A percentile compares a stretch with the other conserved stretches of the same genome.
Conservation (phyloP, 495 filamentous ascomycete species). For the Diplogelasinospora grovesii region DNA sequence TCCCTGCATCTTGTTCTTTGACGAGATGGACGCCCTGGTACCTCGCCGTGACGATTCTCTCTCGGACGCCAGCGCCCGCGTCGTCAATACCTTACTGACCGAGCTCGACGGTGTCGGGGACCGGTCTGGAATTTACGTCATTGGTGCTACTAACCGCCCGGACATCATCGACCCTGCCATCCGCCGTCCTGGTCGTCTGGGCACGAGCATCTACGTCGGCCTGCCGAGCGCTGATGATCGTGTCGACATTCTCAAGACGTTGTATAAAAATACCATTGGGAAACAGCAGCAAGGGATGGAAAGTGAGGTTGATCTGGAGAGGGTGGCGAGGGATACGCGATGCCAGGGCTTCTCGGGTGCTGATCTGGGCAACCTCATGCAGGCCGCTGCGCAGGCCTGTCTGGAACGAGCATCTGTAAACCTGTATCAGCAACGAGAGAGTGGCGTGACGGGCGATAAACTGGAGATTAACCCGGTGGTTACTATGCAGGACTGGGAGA, state of each 20-base stretch:
- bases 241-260: conserved; percentile 75
- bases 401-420: conserved; percentile 59
- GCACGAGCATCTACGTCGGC: conserved; percentile 85
- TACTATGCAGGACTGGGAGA: conserved; percentile 67
- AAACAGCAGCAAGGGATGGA: conserved; percentile 22
- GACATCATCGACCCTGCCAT: conserved; percentile 97
- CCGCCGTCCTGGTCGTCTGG: conserved; percentile 84
- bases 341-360: conserved; percentile 89
- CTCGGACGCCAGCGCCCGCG: conserved; percentile 75
- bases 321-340: conserved; percentile 55
- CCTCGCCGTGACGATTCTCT: conserved; percentile 75
- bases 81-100: conserved; percentile 95
- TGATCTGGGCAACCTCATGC: conserved; percentile 71
- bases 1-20: conserved; percentile 96
- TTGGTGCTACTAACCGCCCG: conserved; percentile 90
- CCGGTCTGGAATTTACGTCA: conserved; percentile 83
- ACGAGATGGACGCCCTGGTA: conserved; percentile 90
- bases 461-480: conserved; percentile 44
- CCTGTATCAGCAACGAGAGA: conserved; percentile 19
- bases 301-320: conserved; percentile 39
- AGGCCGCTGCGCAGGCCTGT: conserved; percentile 70
- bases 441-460: conserved; percentile 6
- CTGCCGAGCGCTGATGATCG: conserved; percentile 73
- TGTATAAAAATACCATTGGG: conserved; percentile 57
- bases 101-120: conserved; percentile 84